A percentile compares a stretch with the other conserved stretches of the same genome.
These are phyloP conservation scores for Tylopilus plumbeoviolaceoides DNA, from an alignment of 768 basidiomycete genomes.

Conservation along the genomic window DNA sequence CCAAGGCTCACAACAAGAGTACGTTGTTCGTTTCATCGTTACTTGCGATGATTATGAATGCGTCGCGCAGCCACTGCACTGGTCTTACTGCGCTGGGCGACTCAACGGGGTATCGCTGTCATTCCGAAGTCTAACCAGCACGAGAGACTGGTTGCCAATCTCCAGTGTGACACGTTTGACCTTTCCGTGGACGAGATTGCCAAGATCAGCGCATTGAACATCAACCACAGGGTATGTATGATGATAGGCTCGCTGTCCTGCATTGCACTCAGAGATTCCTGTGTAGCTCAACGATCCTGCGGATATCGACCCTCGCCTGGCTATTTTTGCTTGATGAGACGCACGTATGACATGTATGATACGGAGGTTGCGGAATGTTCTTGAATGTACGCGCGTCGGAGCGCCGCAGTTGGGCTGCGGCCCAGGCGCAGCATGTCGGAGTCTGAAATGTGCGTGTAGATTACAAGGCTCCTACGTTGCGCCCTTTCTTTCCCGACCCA, in stretches of 20 bases:
- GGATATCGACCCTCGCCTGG: conserved; percentile 60
- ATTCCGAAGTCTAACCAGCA: conserved; percentile 65
- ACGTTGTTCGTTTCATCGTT: background rate
- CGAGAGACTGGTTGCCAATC: conserved; percentile 39
- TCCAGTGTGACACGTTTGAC: conserved; percentile 44
- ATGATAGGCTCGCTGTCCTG: background rate
- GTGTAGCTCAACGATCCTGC: conserved; percentile 65
- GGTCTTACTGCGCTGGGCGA: conserved; percentile 76
- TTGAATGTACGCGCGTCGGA: background rate
- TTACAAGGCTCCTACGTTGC: background rate
- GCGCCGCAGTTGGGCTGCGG: conserved; percentile 6
- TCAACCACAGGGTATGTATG: conserved; percentile 53
- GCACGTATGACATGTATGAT: background rate
- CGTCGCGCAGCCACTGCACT: conserved; percentile 44
- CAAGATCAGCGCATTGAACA: conserved; percentile 55
- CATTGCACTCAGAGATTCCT: conserved; percentile 4
- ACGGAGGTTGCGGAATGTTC: background rate
- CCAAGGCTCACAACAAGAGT: conserved; percentile 54
- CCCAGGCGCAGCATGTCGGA: conserved; percentile 39
- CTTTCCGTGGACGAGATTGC: conserved; percentile 57
- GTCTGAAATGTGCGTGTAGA: conserved; percentile 36
- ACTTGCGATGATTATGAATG: background rate
- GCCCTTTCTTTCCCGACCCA: conserved; percentile 14
- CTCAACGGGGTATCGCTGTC: conserved; percentile 68
- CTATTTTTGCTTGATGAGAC: conserved; percentile 59